A percentile compares a stretch with the other conserved stretches of the same genome.
phyloP scores from a whole-genome alignment of 306 rosid species.

The Biancaea sappan region DNA sequence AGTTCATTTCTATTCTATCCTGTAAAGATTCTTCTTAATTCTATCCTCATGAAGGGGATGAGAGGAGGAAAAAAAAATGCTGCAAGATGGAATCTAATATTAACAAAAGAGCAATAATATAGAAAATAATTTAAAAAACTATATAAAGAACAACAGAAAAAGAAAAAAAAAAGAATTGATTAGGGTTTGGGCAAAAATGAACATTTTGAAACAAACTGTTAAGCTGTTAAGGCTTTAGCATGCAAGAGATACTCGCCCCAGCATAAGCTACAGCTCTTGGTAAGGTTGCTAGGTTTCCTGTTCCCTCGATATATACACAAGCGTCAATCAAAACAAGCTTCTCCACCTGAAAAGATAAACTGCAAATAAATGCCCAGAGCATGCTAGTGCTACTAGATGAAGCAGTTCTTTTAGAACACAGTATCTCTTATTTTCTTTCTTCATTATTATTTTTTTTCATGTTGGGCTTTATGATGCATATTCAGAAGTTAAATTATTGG shows the following conservation, averaged over 20 bases:
- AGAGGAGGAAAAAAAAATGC: neutral
- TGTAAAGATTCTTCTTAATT: no score
- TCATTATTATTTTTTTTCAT: neutral
- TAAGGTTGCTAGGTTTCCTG: constrained; percentile 65
- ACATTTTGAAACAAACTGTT: constrained; percentile 1
- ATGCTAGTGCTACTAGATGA: constrained; percentile 29
- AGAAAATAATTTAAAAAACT: neutral
- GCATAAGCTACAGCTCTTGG: constrained; percentile 76
- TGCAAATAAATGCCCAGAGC: constrained; percentile 36
- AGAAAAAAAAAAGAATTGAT: neutral
- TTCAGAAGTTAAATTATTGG: constrained; percentile 34
- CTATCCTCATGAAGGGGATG: neutral
- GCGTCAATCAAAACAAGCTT: constrained; percentile 91
- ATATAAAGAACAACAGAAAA: neutral
- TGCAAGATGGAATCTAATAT: neutral
- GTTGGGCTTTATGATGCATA: constrained; percentile 1
- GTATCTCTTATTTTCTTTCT: no score
- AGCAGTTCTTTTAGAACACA: neutral
- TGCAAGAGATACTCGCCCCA: constrained; percentile 59
- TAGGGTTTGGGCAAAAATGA: neutral
- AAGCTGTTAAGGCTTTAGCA: constrained; percentile 7
- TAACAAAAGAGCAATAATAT: neutral
- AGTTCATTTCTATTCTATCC: no score
- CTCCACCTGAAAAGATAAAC: constrained; percentile 72
- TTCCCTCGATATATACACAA: constrained; percentile 89